Percentiles rank a stretch among this genome's conserved stretches.
These are phyloP conservation scores for Dillenia suffruticosa DNA, from an alignment of 164 flowering plant genomes.

Conservation along the genomic window DNA sequence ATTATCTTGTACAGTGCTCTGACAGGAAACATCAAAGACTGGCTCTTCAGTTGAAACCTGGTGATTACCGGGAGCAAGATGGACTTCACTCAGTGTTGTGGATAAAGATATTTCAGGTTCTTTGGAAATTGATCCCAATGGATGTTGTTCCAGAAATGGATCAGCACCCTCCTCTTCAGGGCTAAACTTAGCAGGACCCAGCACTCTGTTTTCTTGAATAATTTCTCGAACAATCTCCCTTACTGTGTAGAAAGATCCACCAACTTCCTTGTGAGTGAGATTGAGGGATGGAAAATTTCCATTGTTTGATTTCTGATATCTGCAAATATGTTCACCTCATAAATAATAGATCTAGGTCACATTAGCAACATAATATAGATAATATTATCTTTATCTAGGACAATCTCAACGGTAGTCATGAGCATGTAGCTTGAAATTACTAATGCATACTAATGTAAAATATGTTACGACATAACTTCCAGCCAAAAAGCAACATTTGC, in stretches of 20 bases:
- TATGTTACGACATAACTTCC: too few relatives aligned
- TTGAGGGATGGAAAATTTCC: conserved; percentile 85
- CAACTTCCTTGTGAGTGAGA: conserved; percentile 92
- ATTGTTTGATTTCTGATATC: conserved; percentile 66
- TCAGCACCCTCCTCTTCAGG: conserved; percentile 30
- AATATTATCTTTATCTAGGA: too few relatives aligned
- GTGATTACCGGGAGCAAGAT: conserved; percentile 11
- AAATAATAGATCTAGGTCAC: background rate
- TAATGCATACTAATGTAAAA: too few relatives aligned
- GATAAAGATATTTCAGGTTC: conserved; percentile 31
- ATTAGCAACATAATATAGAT: too few relatives aligned
- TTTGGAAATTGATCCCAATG: conserved; percentile 42
- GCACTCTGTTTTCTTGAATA: conserved; percentile 86
- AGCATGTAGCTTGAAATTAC: too few relatives aligned
- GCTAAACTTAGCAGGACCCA: conserved; percentile 59
- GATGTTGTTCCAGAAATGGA: conserved; percentile 26
- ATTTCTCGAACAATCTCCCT: conserved; percentile 90
- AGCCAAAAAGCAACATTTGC: too few relatives aligned
- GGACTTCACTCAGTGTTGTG: conserved; percentile 22
- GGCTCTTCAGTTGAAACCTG: conserved; percentile 18
- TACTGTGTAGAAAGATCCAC: conserved; percentile 93
- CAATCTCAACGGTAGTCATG: too few relatives aligned
- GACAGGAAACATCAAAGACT: conserved; percentile 9
- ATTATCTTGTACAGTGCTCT: conserved; percentile 15
- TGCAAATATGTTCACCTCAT: conserved; percentile 25